phyloP scores from a whole-genome alignment of 805 yeast genomes.

The Candida arabinofermentans region DNA sequence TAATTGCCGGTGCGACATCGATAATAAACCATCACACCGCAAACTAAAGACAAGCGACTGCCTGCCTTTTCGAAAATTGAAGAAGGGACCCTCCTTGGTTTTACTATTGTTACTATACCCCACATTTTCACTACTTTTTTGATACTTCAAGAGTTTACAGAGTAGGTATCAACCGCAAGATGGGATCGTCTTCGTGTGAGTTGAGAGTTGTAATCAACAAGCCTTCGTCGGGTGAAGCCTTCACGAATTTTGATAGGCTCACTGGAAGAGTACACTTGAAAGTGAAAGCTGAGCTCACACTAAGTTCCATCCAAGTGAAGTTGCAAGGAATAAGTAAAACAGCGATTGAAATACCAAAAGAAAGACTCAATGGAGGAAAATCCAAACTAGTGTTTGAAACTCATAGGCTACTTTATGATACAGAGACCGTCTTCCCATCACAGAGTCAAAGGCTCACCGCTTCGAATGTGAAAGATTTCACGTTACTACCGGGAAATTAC shows the following conservation, averaged over 20 bases:
- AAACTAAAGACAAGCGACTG: too few species aligned
- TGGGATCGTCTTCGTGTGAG: conserved; percentile 10
- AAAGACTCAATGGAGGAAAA: conserved; percentile 6
- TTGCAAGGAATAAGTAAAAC: conserved; percentile 46
- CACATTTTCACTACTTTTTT: too few species aligned
- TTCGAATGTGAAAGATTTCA: conserved; percentile 37
- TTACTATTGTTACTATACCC: too few species aligned
- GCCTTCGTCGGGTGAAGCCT: conserved; percentile 34
- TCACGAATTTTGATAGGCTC: conserved; percentile 44
- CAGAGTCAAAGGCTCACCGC: conserved; percentile 42
- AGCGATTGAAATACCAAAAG: conserved; percentile 30
- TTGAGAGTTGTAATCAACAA: conserved; percentile 19
- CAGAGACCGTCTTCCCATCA: conserved; percentile 49
- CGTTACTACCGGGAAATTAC: conserved; percentile 48
- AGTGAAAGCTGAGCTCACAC: conserved; percentile 38
- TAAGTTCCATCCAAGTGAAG: conserved; percentile 47
- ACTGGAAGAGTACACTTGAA: conserved; percentile 38
- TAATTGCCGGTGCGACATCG: too few species aligned
- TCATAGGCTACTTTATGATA: conserved; percentile 48
- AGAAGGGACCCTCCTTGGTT: too few species aligned
- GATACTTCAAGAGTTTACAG: too few species aligned
- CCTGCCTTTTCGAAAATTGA: too few species aligned
- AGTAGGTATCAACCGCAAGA: too few species aligned
- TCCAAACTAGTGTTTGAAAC: conserved; percentile 25
- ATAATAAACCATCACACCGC: too few species aligned